Evolutionary conservation across 2,329 filamentous ascomycete genomes (phyloP).

Genomic region (Fusarium xyrophilum): DNA sequence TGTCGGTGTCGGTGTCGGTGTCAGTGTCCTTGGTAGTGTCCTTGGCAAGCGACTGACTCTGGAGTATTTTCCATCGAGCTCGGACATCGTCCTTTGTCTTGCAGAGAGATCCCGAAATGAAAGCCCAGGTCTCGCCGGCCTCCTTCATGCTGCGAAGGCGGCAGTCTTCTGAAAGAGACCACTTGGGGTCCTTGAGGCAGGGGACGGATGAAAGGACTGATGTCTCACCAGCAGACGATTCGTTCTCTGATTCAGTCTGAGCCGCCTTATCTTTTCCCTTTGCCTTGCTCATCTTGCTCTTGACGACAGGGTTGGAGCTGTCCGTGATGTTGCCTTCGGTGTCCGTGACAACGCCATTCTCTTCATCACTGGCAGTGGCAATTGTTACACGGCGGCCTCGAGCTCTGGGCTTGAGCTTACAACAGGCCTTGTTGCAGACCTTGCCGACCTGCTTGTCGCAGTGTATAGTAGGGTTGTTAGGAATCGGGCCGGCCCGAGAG

Average conservation of each 20-base stretch:
- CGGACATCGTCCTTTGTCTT: constrained; percentile 42
- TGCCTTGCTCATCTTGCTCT: constrained; percentile 17
- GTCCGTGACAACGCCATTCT: background rate
- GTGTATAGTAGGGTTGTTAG: background rate
- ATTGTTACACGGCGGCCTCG: background rate
- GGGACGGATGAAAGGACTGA: constrained; percentile 1
- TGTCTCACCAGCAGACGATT: constrained; percentile 1
- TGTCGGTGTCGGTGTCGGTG: too few species aligned
- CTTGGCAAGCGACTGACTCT: constrained; percentile 25
- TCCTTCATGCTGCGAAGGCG: constrained; percentile 48
- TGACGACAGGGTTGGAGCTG: background rate
- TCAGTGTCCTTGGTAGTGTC: background rate
- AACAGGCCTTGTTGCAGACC: background rate
- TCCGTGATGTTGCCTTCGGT: background rate
- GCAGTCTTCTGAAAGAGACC: constrained; percentile 48
- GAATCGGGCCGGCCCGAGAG: background rate
- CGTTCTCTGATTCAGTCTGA: constrained; percentile 6
- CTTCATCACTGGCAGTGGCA: constrained; percentile 3
- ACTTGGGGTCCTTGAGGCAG: constrained; percentile 22
- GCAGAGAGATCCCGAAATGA: constrained; percentile 42
- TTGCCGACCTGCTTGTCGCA: constrained; percentile 1
- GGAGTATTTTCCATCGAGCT: constrained; percentile 46
- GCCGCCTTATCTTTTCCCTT: constrained; percentile 3
- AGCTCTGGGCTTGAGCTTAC: background rate
- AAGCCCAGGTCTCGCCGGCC: constrained; percentile 41